Percentiles rank a stretch among this genome's conserved stretches.
Evolutionary conservation across 202 grass and related monocot genomes (phyloP).

Genomic region (Cymbopogon flexuosus): DNA sequence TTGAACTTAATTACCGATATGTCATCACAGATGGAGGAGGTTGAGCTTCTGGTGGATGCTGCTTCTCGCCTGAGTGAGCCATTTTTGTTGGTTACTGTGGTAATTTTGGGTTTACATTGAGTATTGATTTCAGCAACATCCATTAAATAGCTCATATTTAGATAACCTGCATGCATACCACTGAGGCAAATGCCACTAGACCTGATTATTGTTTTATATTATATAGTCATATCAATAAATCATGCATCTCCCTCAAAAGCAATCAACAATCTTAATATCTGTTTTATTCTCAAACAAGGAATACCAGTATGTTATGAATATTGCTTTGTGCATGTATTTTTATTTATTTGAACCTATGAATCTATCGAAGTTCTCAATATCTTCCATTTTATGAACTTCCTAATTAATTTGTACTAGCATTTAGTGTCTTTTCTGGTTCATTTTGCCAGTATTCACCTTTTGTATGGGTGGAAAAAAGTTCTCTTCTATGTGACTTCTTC

Average conservation of each 20-base stretch:
- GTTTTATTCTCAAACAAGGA: background rate
- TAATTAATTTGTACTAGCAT: background rate
- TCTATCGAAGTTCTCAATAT: background rate
- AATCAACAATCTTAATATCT: background rate
- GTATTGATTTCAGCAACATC: conserved; percentile 38
- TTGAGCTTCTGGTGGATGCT: conserved; percentile 87
- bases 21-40: conserved; percentile 89
- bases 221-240: background rate
- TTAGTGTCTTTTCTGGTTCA: background rate
- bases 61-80: conserved; percentile 86
- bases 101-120: conserved; percentile 57
- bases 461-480: conserved; percentile 14
- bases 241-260: conserved; percentile 6
- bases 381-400: background rate
- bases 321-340: background rate
- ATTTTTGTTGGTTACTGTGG: conserved; percentile 99
- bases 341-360: background rate
- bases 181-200: background rate
- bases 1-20: conserved; percentile 51
- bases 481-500: background rate
- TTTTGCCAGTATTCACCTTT: conserved; percentile 2
- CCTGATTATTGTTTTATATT: conserved; percentile 8
- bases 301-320: background rate
- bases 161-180: conserved; percentile 16
- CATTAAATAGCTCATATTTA: background rate